Base-by-base conservation (phyloP, 1,284 basidiomycete genomes). In the Melampsora americana region DNA sequence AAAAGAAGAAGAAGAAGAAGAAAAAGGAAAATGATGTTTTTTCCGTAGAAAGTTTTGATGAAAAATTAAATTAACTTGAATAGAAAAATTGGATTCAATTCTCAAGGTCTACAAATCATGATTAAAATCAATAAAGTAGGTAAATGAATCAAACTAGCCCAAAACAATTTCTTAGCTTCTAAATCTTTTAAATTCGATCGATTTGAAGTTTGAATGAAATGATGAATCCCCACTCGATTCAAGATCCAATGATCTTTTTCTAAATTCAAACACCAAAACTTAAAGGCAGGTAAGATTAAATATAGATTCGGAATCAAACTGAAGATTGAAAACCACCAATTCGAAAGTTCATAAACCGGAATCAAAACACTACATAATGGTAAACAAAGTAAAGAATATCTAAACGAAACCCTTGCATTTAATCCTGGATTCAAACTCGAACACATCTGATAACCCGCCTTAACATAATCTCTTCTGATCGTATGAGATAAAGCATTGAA, bases 361-460 rank as follows among this genome's bases (percentile, higher is more conserved):
- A 93, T 86, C 48, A 95, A 86, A 64, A 92, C 81, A 18, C 90
- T 90, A 79, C 90, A 93, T 76, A 94, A 86, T 11, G 91, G 90
- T n/a, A 92, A 82, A 64, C 96, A 86, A 20, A 93, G 86, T 20
- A 90, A 78, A 0, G 93, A 87, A 83, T 99, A 93, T 12, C 96
- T 88, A 26, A 98, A 85, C 26, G 90, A 87, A 59, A 98, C 95
- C 64, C 92, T 85, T 0, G 92, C 88, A 82, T 98, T 99, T 80
- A 92, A 89, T 14, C 84, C 81, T 0, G 95, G 93, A 60, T 89
- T 86, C 62, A 92, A 85, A 73, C 94, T 91, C 30, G 90, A 89
- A 48, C 98, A 88, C 96, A 99, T 99, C 56, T 88, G 87, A 82
- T 96, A 99, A 20, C 95, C 95, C 5, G 92, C 93, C 80, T 93